Conservation (phyloP, 768 basidiomycete species). For the Artomyces pyxidatus region DNA sequence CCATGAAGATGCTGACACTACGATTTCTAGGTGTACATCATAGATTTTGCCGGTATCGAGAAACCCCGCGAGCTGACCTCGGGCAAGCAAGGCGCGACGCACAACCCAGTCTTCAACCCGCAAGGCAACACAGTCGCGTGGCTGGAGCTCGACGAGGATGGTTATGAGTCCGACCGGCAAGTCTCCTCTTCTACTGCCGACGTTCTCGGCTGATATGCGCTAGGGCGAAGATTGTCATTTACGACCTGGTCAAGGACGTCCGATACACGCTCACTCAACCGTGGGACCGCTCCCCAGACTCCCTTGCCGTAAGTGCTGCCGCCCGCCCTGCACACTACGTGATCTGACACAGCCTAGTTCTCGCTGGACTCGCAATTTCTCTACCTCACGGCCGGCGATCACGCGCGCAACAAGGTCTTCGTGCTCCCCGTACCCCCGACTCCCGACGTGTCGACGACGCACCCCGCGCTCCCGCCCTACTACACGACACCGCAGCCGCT, state of each 20-base stretch:
- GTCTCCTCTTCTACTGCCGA: no score
- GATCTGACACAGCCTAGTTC: constrained; percentile 40
- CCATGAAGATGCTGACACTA: neutral
- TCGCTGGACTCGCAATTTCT: constrained; percentile 60
- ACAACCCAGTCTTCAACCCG: constrained; percentile 59
- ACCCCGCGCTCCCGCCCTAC: constrained; percentile 36
- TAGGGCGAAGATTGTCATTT: constrained; percentile 72
- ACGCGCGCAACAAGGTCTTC: constrained; percentile 71
- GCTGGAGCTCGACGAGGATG: constrained; percentile 82
- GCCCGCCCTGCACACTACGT: neutral
- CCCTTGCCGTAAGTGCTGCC: constrained; percentile 41
- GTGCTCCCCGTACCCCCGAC: constrained; percentile 58
- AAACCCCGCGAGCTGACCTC: constrained; percentile 66
- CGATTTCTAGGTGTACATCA: constrained; percentile 63
- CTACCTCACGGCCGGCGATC: constrained; percentile 71
- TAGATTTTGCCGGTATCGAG: constrained; percentile 43
- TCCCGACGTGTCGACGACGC: constrained; percentile 43
- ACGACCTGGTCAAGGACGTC: constrained; percentile 60
- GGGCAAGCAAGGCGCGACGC: constrained; percentile 78
- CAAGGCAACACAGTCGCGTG: constrained; percentile 73
- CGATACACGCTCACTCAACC: constrained; percentile 66
- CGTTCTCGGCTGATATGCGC: no score
- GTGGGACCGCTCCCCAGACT: constrained; percentile 79
- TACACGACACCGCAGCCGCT: constrained; percentile 50
- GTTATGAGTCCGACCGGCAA: constrained; percentile 82